Conservation (phyloP, 257 asterid genomes). For the Solanum etuberosum region DNA sequence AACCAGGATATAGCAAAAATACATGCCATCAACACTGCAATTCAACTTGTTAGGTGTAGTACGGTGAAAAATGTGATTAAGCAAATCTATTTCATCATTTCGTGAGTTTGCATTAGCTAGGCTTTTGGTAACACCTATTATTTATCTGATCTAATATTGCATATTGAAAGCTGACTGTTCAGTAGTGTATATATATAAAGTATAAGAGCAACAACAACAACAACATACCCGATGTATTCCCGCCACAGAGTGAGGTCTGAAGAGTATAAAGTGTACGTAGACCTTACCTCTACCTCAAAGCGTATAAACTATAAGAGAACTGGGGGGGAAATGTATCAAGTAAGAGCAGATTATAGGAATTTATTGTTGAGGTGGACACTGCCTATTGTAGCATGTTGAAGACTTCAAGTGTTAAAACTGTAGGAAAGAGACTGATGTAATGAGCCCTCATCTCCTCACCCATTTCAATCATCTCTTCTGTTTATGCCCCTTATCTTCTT, state of each 20-base stretch:
- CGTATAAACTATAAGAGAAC: not conserved
- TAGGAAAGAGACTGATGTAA: slow-evolving; percentile 1
- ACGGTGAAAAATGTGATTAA: not conserved
- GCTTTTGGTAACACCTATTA: not conserved
- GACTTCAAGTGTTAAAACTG: not conserved
- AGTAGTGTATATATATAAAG: not conserved
- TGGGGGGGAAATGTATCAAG: not conserved
- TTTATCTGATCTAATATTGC: not conserved
- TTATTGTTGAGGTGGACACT: not conserved
- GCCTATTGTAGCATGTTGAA: not conserved
- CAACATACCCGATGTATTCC: not conserved
- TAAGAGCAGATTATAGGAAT: not conserved
- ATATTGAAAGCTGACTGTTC: not conserved
- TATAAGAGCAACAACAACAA: not conserved
- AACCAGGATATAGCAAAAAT: not conserved
- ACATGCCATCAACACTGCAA: not conserved
- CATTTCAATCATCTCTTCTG: not conserved
- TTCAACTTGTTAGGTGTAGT: not conserved
- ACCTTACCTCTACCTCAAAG: not conserved
- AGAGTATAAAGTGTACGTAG: not conserved
- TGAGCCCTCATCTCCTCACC: not conserved
- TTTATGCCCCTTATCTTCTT: slow-evolving; percentile 1
- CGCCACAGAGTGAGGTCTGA: not conserved
- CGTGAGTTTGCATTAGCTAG: not conserved
- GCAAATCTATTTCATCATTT: not conserved